phyloP scores from a whole-genome alignment of 352 stramenopile species.

The Pythium dissimile region DNA sequence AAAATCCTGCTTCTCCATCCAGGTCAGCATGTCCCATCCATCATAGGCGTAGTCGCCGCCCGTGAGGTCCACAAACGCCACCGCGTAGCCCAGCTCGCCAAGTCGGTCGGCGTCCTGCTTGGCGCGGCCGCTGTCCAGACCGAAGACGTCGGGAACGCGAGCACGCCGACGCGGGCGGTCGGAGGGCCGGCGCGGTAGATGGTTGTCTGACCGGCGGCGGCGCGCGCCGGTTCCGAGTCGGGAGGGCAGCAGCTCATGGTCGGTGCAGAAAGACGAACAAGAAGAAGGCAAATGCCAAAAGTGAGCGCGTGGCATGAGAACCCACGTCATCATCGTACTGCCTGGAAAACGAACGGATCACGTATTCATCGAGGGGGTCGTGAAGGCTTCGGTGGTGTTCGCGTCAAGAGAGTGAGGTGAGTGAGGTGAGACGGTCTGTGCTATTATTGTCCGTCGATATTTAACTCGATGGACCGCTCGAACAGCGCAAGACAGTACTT shows the following conservation, averaged over 20 bases:
- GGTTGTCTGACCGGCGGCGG: constrained; percentile 20
- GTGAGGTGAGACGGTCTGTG: too few relatives aligned
- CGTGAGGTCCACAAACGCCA: constrained; percentile 40
- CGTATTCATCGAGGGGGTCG: too few relatives aligned
- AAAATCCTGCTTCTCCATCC: constrained; percentile 19
- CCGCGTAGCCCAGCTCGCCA: constrained; percentile 41
- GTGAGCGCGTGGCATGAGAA: too few relatives aligned
- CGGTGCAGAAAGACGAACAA: too few relatives aligned
- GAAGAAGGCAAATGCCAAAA: too few relatives aligned
- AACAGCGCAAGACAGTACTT: too few relatives aligned
- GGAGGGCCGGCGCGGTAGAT: constrained; percentile 34
- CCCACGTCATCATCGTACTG: too few relatives aligned
- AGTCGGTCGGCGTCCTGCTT: constrained; percentile 44
- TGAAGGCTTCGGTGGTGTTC: too few relatives aligned
- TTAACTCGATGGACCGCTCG: too few relatives aligned
- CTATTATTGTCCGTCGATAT: too few relatives aligned
- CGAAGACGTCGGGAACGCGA: constrained; percentile 47
- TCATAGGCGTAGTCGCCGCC: constrained; percentile 29
- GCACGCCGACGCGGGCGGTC: constrained; percentile 27
- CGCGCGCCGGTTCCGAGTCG: constrained; percentile 25
- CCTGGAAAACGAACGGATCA: too few relatives aligned
- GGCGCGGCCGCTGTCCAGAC: constrained; percentile 47
- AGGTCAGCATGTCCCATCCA: constrained; percentile 14
- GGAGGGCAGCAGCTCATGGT: constrained; percentile 39
- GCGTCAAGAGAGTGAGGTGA: too few relatives aligned